A percentile compares a stretch with the other conserved stretches of the same genome.
Conservation (phyloP, 257 asterid species). For the Forsythia suspensa region DNA sequence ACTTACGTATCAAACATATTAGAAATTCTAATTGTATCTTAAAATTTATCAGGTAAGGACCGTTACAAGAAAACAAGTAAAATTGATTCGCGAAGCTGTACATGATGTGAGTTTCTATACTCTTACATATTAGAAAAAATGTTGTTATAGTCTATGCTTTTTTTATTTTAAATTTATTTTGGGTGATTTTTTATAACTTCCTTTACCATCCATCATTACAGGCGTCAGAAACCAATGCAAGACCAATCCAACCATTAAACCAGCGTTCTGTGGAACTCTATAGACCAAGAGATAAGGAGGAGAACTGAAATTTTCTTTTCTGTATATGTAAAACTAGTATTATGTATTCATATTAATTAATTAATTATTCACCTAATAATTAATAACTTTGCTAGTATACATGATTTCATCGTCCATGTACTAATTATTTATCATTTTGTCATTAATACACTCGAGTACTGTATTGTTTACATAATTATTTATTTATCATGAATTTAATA, state of each 20-base stretch:
- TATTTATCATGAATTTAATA: neutral
- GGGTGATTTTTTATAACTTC: neutral
- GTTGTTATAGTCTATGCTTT: neutral
- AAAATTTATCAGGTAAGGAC: slow-evolving; percentile 51
- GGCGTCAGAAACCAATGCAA: slow-evolving; percentile 50
- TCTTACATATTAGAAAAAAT: neutral
- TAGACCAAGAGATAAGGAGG: slow-evolving; percentile 31
- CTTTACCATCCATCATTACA: slow-evolving; percentile 6
- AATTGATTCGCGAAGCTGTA: slow-evolving; percentile 57
- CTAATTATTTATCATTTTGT: neutral
- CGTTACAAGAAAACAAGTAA: slow-evolving; percentile 48
- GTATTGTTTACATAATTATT: too few species aligned
- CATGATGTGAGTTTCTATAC: slow-evolving; percentile 45
- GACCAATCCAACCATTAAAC: slow-evolving; percentile 55
- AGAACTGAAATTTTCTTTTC: slow-evolving; percentile 13
- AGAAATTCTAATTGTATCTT: neutral
- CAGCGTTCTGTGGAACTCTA: slow-evolving; percentile 41
- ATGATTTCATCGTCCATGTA: neutral
- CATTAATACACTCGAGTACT: too few species aligned
- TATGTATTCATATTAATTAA: too few species aligned
- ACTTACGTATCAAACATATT: neutral
- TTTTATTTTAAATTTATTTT: too few species aligned
- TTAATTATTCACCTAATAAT: neutral
- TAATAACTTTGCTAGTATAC: too few species aligned
- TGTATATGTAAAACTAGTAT: neutral